Percentiles rank a stretch among this genome's conserved stretches.
phyloP scores from a whole-genome alignment of 208 protist species.

The Trypanosoma brucei region DNA sequence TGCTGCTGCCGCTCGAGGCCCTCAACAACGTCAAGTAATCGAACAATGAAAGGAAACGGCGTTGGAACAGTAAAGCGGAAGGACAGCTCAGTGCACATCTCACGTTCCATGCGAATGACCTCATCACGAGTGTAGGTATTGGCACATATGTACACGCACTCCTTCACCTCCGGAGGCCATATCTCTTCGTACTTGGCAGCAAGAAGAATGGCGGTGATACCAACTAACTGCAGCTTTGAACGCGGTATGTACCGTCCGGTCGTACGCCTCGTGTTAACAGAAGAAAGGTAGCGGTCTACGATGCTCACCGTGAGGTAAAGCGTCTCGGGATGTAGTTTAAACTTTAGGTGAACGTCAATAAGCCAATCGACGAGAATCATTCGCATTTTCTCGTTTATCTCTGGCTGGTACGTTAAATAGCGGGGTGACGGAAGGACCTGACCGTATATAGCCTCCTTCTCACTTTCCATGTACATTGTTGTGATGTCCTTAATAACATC shows the following conservation, averaged over 20 bases:
- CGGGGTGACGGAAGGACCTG: slow-evolving; percentile 52
- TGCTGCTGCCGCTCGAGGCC: slow-evolving; percentile 28
- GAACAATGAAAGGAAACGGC: slow-evolving; percentile 76
- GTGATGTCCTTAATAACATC: slow-evolving; percentile 83
- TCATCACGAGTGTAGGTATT: slow-evolving; percentile 92
- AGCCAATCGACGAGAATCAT: slow-evolving; percentile 98
- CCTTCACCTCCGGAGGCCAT: slow-evolving; percentile 89
- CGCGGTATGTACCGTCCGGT: slow-evolving; percentile 50
- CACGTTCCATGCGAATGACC: slow-evolving; percentile 88
- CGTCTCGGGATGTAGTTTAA: slow-evolving; percentile 95
- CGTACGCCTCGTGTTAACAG: slow-evolving; percentile 63
- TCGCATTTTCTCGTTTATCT: slow-evolving; percentile 97
- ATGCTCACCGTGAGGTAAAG: slow-evolving; percentile 96
- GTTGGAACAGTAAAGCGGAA: slow-evolving; percentile 91
- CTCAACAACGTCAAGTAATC: slow-evolving; percentile 70
- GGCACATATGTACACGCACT: slow-evolving; percentile 93
- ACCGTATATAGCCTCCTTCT: slow-evolving; percentile 58
- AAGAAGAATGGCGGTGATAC: slow-evolving; percentile 85
- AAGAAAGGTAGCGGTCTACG: slow-evolving; percentile 93
- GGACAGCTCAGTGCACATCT: slow-evolving; percentile 69
- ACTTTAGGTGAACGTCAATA: slow-evolving; percentile 97
- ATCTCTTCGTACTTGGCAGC: slow-evolving; percentile 95
- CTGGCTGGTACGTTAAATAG: slow-evolving; percentile 84
- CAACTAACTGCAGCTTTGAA: slow-evolving; percentile 95
- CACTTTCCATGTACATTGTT: slow-evolving; percentile 66